phyloP scores from a whole-genome alignment of 2,329 filamentous ascomycete species.

The Colletotrichum cordylinicola region DNA sequence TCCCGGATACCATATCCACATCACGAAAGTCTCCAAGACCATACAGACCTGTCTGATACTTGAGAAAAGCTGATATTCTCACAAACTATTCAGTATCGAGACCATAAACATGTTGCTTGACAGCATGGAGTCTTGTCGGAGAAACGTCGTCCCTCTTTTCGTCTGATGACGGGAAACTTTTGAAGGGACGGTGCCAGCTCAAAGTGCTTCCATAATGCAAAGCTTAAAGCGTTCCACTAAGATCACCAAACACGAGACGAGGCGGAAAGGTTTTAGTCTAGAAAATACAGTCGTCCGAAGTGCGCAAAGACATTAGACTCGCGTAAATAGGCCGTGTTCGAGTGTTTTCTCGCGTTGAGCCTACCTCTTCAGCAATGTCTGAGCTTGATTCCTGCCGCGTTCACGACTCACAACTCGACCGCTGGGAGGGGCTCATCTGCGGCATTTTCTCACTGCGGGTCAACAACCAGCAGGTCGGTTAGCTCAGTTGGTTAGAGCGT shows the following conservation, averaged over 20 bases:
- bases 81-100: background rate
- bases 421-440: background rate
- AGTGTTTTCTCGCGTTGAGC: background rate
- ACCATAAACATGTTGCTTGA: background rate
- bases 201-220: background rate
- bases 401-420: background rate
- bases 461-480: constrained; percentile 7
- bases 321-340: background rate
- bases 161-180: background rate
- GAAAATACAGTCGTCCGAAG: background rate
- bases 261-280: background rate
- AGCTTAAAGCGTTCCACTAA: background rate
- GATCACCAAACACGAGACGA: background rate
- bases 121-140: background rate
- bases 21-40: background rate
- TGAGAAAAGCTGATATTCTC: background rate
- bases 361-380: background rate
- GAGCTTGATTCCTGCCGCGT: background rate
- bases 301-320: background rate
- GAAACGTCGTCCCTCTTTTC: background rate
- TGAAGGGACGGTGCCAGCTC: background rate
- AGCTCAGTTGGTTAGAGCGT: constrained; percentile 24
- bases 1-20: background rate
- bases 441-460: rapidly evolving
- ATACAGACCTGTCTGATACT: background rate